Evolutionary conservation across 2,329 filamentous ascomycete species (phyloP), one percentile per base, ranked within the genome.

Genomic region (Beauveria medogensis): DNA sequence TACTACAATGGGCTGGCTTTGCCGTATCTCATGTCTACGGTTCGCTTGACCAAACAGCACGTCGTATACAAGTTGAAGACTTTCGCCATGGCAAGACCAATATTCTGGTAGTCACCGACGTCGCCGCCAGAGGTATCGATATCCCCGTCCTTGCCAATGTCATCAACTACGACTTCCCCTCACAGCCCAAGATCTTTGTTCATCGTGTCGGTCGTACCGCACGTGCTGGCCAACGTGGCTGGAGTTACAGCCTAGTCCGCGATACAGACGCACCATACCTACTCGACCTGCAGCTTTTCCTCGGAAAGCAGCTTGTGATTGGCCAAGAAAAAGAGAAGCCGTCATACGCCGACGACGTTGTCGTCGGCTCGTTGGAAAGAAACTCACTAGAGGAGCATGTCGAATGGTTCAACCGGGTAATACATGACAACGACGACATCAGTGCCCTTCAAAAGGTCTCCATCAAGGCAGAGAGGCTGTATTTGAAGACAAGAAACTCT

Each of bases 151-250:
- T 99, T 41, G 92, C 91, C 61, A 97, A 99, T 71, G 94, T 99
- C 62, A 93, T 99, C 78, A 97, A 99, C 78, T 99, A 96, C 74
- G 93, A 97, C 70, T 99, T 99, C 65, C 93, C 94, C 3, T 90
- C 93, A 2, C 94, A 97, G 69, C 91, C 94, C 22, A 99, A 99
- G 75, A 87, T 99, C 47, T 99, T 95, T 69, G 89, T 99, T 30
- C 94, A 99, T 74, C 88, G 94, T 71, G 94, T 99, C 52, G 94
- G 94, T 68, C 88, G 94, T 76, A 99, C 95, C 28, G 95, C 94
- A 46, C 86, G 94, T 82, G 95, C 95, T 50, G 94, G 93, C 16
- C 88, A 91, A 68, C 86, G 88, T 65, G 94, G 94, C 64, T 97
- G 94, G 94, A 90, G 89, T 75, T 99, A 96, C 76, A 97, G 91